These are phyloP conservation scores for Didymella segeticola DNA, from an alignment of 2,329 filamentous ascomycete species.

Conservation along the genomic window DNA sequence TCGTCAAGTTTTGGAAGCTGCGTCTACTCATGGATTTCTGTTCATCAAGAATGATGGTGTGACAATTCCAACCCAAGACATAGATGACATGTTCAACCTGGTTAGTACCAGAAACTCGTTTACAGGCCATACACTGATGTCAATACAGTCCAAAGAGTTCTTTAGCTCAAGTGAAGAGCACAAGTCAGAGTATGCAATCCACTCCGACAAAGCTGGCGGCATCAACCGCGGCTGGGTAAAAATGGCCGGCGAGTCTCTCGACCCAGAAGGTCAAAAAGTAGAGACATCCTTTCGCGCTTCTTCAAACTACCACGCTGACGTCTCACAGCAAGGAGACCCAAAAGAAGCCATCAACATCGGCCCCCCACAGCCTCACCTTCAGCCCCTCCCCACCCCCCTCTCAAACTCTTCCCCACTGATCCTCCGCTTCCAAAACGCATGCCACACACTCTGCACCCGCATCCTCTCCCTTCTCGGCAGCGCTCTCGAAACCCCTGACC, in stretches of 20 bases:
- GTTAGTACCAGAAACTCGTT: constrained; percentile 58
- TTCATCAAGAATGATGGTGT: constrained; percentile 80
- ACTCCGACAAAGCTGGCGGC: constrained; percentile 59
- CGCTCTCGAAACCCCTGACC: constrained; percentile 66
- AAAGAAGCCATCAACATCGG: constrained; percentile 89
- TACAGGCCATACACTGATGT: constrained; percentile 1
- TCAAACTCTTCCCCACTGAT: constrained; percentile 66
- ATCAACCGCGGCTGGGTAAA: constrained; percentile 88
- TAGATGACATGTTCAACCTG: constrained; percentile 75
- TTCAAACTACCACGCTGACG: neutral
- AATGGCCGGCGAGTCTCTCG: constrained; percentile 87
- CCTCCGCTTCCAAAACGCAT: constrained; percentile 70
- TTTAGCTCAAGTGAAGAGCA: constrained; percentile 74
- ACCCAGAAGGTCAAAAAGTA: constrained; percentile 81
- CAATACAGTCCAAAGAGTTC: constrained; percentile 70
- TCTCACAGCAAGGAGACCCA: constrained; percentile 74
- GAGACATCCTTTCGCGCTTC: constrained; percentile 16
- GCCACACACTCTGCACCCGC: constrained; percentile 73
- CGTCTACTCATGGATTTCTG: constrained; percentile 83
- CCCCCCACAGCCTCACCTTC: constrained; percentile 70
- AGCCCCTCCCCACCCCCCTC: constrained; percentile 75
- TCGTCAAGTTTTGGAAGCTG: constrained; percentile 76
- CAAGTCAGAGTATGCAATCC: constrained; percentile 77
- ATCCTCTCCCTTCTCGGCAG: constrained; percentile 79
- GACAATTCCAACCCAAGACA: constrained; percentile 69